Percentiles rank a stretch among this genome's conserved stretches.
These are phyloP conservation scores for Polyplosphaeria fusca DNA, from an alignment of 495 filamentous ascomycete genomes.

Conservation along the genomic window DNA sequence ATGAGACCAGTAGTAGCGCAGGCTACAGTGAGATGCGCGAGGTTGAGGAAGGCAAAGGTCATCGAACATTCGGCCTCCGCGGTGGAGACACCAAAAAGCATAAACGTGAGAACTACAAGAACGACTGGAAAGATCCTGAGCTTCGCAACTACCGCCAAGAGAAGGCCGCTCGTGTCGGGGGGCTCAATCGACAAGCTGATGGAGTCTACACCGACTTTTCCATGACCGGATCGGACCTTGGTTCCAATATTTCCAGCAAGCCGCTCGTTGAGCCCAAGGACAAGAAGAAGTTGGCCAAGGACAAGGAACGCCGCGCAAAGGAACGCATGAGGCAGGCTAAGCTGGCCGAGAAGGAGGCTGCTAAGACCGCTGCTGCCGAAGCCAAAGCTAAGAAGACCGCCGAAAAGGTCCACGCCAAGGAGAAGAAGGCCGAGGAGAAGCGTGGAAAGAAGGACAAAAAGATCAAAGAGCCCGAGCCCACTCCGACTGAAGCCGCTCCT, in stretches of 20 bases:
- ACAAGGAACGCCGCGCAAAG: constrained; percentile 27
- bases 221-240: constrained; percentile 53
- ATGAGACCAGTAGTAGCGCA: constrained; percentile 42
- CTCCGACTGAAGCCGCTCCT: not conserved
- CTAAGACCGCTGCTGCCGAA: constrained; percentile 30
- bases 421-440: constrained; percentile 24
- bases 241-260: constrained; percentile 45
- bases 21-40: constrained; percentile 28
- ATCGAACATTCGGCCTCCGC: constrained; percentile 23
- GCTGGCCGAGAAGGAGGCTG: constrained; percentile 27
- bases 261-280: constrained; percentile 22
- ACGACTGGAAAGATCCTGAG: constrained; percentile 56
- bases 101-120: constrained; percentile 6
- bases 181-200: constrained; percentile 74
- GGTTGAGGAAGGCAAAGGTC: constrained; percentile 20
- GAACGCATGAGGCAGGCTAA: constrained; percentile 34
- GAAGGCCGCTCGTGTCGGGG: constrained; percentile 78
- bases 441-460: constrained; percentile 16
- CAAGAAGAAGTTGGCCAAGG: constrained; percentile 30
- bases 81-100: constrained; percentile 24
- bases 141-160: constrained; percentile 80
- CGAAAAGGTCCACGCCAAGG: constrained; percentile 30
- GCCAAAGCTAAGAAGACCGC: constrained; percentile 33
- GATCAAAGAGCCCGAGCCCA: not conserved
- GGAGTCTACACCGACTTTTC: constrained; percentile 66